A percentile compares a stretch with the other conserved stretches of the same genome.
These are phyloP conservation scores for Microcera coccophila DNA, from an alignment of 2,329 filamentous ascomycete species.

Conservation along the genomic window DNA sequence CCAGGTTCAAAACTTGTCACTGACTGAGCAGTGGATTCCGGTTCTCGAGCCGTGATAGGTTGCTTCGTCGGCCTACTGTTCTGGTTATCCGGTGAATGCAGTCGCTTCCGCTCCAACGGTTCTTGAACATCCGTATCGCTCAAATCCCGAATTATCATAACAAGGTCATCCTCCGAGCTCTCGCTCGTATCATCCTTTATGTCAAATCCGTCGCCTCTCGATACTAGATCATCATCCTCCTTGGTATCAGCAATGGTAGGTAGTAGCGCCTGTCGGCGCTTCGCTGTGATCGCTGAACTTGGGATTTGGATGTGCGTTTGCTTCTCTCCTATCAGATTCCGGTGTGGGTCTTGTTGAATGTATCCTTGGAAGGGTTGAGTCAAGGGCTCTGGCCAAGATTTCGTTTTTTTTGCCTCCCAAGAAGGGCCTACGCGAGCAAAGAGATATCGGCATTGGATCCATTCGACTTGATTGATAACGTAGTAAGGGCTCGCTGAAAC, in stretches of 20 bases:
- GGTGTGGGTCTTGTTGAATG: constrained; percentile 26
- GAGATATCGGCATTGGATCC: constrained; percentile 87
- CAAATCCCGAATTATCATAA: no score
- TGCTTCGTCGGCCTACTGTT: constrained; percentile 13
- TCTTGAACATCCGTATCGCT: constrained; percentile 1
- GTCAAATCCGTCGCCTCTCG: not conserved
- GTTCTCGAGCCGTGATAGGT: constrained; percentile 13
- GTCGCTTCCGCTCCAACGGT: constrained; percentile 14
- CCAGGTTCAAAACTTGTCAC: constrained; percentile 60
- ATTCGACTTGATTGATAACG: constrained; percentile 72
- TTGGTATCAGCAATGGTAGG: constrained; percentile 3
- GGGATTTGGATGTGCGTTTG: constrained; percentile 21
- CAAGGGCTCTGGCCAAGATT: constrained; percentile 11
- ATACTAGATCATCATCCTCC: constrained; percentile 1
- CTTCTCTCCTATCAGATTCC: constrained; percentile 7
- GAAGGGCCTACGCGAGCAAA: constrained; percentile 47
- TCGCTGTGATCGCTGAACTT: constrained; percentile 23
- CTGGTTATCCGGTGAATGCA: constrained; percentile 18
- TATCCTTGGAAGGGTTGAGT: constrained; percentile 12
- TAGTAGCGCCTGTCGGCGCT: constrained; percentile 11
- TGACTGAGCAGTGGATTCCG: not conserved
- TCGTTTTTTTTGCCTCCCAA: not conserved
- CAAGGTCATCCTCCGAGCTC: constrained; percentile 12
- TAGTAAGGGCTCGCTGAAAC: constrained; percentile 54
- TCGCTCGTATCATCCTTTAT: constrained; percentile 6